Evolutionary conservation across 352 stramenopile species (phyloP).

Genomic region (Globisporangium emineosum): DNA sequence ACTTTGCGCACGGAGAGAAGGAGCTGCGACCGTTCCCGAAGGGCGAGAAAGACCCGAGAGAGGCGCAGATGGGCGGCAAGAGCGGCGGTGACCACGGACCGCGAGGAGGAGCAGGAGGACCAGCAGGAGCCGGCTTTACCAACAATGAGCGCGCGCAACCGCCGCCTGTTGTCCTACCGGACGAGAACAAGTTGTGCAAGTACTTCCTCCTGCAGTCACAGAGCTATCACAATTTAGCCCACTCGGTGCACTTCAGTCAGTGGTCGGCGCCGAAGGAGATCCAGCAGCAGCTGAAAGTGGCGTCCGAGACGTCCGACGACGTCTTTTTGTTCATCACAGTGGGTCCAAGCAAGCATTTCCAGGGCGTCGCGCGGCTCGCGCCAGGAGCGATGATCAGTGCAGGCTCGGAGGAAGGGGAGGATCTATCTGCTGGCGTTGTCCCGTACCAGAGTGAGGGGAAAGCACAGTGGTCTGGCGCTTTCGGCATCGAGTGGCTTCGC

Average conservation of each 20-base stretch:
- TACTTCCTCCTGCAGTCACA: conserved; percentile 82
- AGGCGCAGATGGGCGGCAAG: conserved; percentile 20
- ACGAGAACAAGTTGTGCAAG: conserved; percentile 73
- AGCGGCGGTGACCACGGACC: conserved; percentile 15
- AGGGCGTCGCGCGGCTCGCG: conserved; percentile 59
- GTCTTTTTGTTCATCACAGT: conserved; percentile 84
- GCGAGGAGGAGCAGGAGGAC: not conserved
- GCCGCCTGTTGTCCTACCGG: conserved; percentile 40
- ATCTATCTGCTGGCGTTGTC: conserved; percentile 42
- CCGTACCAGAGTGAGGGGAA: conserved; percentile 60
- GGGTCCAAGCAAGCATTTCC: conserved; percentile 71
- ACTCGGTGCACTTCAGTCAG: conserved; percentile 70
- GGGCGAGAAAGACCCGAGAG: conserved; percentile 52
- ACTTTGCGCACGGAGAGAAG: conserved; percentile 95
- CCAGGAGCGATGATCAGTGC: conserved; percentile 32
- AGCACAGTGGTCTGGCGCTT: conserved; percentile 50
- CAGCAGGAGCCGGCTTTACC: conserved; percentile 4
- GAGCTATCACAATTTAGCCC: conserved; percentile 81
- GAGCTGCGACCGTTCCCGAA: conserved; percentile 90
- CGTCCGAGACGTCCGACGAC: conserved; percentile 67
- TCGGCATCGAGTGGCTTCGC: conserved; percentile 81
- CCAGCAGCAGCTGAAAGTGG: conserved; percentile 64
- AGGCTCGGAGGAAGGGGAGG: conserved; percentile 42
- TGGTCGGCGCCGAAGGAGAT: conserved; percentile 57
- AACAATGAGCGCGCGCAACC: conserved; percentile 9